Evolutionary conservation across 2,329 filamentous ascomycete species (phyloP), one percentile per base, ranked within the genome.

Genomic region (Arthrobotrys musiformis): DNA sequence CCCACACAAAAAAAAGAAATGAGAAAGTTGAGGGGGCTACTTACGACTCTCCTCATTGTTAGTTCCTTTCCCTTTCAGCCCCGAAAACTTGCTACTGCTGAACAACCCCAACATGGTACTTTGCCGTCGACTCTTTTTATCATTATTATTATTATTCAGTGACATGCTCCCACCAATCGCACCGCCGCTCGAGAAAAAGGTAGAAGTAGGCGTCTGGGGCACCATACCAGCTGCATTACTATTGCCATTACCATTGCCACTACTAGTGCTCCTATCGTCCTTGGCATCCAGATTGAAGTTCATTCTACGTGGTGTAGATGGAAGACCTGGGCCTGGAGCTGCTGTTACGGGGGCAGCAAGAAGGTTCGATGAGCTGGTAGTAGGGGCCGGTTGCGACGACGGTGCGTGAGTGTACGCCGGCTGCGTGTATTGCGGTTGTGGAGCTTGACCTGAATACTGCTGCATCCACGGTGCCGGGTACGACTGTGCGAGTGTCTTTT

Each of bases 391-490:
- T 30, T 60, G 68, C 15, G 60, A 46, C 22, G 58, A 46, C 1
- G 58, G 58, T 30, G 58, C 58, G 37, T 44, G 58, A 7, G 58
- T 62, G 42, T 50, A 62, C 42, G 42, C 56, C 44, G 13, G 46
- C 28, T 42, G 54, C 30, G 28, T 15, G 22, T 48, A 63, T 13
- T 35, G 28, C 5, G 9, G 50, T 15, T 19, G 46, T 13, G 28
- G 50, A 35, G 30, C 6, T 30, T 44, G 37, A 46, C 35, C 24
- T 22, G 30, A 19, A 35, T 70, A 50, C 40, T 44, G 44, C 26
- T 58, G 54, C 22, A n/a, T 40, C 54, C 54, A 58, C 9, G 87
- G 11, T 87, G 82, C 26, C 80, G 84, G 6, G 83, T 82, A 58
- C 17, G 54, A 58, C 26, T 58, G 54, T 22, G 54, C 54, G 17